These are phyloP conservation scores for Neotropicomus parvogracilis DNA, from an alignment of 1,284 basidiomycete species.

Conservation along the genomic window DNA sequence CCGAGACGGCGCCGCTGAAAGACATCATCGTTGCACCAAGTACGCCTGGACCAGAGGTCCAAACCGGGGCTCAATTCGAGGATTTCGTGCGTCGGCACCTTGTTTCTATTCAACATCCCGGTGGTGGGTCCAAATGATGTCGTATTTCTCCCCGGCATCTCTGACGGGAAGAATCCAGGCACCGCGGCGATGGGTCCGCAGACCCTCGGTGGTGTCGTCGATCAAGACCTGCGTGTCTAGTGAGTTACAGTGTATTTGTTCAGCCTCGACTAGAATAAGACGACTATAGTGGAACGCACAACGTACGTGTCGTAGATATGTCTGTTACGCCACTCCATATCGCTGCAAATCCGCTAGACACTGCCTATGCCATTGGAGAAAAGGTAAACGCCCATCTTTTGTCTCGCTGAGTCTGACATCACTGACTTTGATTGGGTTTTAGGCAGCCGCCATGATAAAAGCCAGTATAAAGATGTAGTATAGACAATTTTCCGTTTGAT, in stretches of 20 bases:
- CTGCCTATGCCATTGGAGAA: conserved; percentile 23
- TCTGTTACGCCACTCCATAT: conserved; percentile 17
- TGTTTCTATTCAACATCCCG: conserved; percentile 12
- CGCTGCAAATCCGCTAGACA: conserved; percentile 17
- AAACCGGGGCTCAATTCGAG: conserved; percentile 20
- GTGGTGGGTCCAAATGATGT: conserved; percentile 8
- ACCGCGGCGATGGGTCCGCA: conserved; percentile 19
- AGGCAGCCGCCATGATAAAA: conserved; percentile 17
- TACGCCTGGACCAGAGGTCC: conserved; percentile 21
- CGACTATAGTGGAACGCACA: conserved; percentile 14
- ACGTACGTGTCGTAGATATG: conserved; percentile 20
- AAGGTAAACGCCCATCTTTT: conserved; percentile 6
- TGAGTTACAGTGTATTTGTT: neutral
- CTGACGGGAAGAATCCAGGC: conserved; percentile 12
- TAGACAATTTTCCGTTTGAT: no score
- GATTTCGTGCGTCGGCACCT: conserved; percentile 7
- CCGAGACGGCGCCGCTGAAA: conserved; percentile 20
- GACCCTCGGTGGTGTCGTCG: conserved; percentile 19
- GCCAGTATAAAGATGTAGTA: neutral
- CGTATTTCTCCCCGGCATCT: neutral
- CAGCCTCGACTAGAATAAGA: neutral
- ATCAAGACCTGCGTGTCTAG: conserved; percentile 17
- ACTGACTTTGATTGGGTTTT: neutral
- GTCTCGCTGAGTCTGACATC: neutral
- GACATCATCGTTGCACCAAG: conserved; percentile 17